Conservation (phyloP, 2,329 filamentous ascomycete species). For the Colletotrichum spaethianum region DNA sequence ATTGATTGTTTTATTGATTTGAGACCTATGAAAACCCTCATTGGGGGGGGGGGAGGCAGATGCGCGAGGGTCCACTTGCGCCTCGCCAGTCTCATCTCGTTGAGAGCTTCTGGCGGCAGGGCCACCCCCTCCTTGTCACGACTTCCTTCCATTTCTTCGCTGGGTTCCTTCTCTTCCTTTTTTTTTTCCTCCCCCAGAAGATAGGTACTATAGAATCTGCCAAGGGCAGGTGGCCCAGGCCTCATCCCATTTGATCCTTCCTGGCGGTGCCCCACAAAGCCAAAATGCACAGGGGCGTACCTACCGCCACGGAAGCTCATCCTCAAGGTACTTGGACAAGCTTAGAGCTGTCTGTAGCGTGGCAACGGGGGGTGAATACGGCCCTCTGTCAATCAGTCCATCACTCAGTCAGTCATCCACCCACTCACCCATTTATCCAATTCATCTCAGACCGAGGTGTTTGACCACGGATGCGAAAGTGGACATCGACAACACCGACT, state of each 20-base stretch:
- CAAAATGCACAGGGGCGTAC: constrained; percentile 1
- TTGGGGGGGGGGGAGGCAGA: constrained; percentile 9
- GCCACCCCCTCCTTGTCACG: constrained; percentile 13
- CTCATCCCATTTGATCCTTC: constrained; percentile 24
- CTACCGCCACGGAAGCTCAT: background rate
- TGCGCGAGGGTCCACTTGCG: constrained; percentile 6
- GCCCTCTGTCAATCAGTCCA: no score
- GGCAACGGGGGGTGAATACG: no score
- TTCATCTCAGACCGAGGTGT: no score
- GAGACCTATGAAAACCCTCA: constrained; percentile 2
- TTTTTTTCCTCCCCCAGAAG: constrained; percentile 26
- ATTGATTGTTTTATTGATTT: constrained; percentile 27
- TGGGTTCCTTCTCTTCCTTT: constrained; percentile 26
- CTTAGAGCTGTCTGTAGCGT: background rate
- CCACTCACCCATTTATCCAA: no score
- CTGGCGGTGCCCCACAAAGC: constrained; percentile 31
- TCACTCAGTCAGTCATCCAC: no score
- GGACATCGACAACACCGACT: background rate
- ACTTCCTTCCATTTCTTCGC: background rate
- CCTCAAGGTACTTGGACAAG: background rate
- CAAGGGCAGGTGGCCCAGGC: constrained; percentile 17
- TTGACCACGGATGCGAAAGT: background rate
- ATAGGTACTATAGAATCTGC: background rate
- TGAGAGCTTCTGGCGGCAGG: constrained; percentile 8
- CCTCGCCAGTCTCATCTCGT: constrained; percentile 31